phyloP scores from a whole-genome alignment of 805 yeast species.

The Candida xiaguanensis region DNA sequence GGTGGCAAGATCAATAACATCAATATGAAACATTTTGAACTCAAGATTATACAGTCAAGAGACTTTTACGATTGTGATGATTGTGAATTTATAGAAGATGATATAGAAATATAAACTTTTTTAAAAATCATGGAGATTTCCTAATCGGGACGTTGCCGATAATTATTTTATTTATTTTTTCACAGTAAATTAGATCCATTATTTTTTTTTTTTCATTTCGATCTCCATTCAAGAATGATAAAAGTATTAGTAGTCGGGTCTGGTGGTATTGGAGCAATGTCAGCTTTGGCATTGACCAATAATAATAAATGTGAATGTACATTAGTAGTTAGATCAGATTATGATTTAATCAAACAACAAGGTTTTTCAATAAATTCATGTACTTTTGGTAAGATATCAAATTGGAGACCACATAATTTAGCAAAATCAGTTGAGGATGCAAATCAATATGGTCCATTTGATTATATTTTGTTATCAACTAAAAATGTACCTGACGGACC shows the following conservation, averaged over 20 bases:
- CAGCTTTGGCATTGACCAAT: slow-evolving; percentile 57
- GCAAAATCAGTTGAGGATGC: slow-evolving; percentile 30
- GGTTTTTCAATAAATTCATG: slow-evolving; percentile 33
- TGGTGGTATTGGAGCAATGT: slow-evolving; percentile 84
- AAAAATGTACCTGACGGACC: slow-evolving; percentile 36
- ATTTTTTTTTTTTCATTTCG: neutral
- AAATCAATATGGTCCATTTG: slow-evolving; percentile 23
- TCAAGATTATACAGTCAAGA: slow-evolving; percentile 61
- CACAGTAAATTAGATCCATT: no score
- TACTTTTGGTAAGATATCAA: slow-evolving; percentile 26
- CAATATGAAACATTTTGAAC: slow-evolving; percentile 68
- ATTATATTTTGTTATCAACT: slow-evolving; percentile 36
- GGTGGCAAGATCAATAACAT: slow-evolving; percentile 53
- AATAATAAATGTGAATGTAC: slow-evolving; percentile 42
- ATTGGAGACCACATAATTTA: slow-evolving; percentile 29
- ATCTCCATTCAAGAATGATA: slow-evolving; percentile 10
- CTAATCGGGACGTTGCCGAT: neutral
- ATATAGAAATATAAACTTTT: neutral
- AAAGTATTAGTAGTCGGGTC: slow-evolving; percentile 66
- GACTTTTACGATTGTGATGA: slow-evolving; percentile 29
- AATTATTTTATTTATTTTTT: no score
- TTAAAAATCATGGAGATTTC: neutral
- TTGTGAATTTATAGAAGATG: neutral
- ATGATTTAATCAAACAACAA: slow-evolving; percentile 20
- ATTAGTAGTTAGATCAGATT: slow-evolving; percentile 36